phyloP scores from a whole-genome alignment of 164 flowering plant genomes.

The Aristolochia contorta region DNA sequence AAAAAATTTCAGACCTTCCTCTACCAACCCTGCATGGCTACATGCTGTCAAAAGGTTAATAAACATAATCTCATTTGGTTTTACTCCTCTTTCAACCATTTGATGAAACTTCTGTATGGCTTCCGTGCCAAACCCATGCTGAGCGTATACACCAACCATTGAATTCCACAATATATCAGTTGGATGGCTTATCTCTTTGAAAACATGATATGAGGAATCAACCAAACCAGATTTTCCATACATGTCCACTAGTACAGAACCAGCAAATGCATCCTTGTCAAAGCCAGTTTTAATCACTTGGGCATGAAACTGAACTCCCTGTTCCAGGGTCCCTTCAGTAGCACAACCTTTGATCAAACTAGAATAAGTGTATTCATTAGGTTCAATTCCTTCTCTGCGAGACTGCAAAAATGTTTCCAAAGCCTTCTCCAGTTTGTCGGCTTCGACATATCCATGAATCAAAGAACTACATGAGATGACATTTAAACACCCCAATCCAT shows the following conservation, averaged over 20 bases:
- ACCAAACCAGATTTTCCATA: constrained; percentile 50
- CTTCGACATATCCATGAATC: constrained; percentile 42
- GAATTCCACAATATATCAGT: constrained; percentile 42
- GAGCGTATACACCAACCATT: constrained; percentile 39
- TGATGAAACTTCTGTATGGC: constrained; percentile 26
- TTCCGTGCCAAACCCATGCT: constrained; percentile 39
- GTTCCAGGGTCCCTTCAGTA: constrained; percentile 34
- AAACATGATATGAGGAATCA: constrained; percentile 27
- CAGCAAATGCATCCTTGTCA: constrained; percentile 29
- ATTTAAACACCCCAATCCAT: constrained; percentile 20
- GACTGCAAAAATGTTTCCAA: constrained; percentile 24
- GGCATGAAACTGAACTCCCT: constrained; percentile 43
- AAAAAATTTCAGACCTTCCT: constrained; percentile 41
- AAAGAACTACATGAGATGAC: constrained; percentile 41
- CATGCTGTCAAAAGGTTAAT: constrained; percentile 38
- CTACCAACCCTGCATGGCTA: constrained; percentile 53
- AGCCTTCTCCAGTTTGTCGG: constrained; percentile 26
- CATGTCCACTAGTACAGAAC: constrained; percentile 41
- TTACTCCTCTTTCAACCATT: constrained; percentile 25
- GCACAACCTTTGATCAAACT: constrained; percentile 54
- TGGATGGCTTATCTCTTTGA: constrained; percentile 23
- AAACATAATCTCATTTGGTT: constrained; percentile 43
- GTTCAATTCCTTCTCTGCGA: constrained; percentile 26
- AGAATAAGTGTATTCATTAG: constrained; percentile 48
- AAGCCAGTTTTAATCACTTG: constrained; percentile 27